phyloP scores from a whole-genome alignment of 2,329 filamentous ascomycete genomes.

The Ophiostoma fasciatum region DNA sequence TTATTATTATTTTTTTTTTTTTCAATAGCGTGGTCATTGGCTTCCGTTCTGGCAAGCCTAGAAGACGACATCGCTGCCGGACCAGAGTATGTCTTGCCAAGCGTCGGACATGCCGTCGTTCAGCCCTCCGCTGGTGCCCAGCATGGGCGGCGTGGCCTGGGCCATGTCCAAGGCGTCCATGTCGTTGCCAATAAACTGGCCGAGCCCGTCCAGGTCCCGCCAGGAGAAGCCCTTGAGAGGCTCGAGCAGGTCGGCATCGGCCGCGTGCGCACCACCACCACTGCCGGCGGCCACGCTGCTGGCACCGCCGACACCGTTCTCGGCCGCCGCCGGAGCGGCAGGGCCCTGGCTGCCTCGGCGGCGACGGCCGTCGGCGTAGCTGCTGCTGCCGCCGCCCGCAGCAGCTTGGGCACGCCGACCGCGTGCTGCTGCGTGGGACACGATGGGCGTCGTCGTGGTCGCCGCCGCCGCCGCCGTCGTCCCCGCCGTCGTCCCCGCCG shows the following conservation, averaged over 20 bases:
- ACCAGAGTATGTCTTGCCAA: conserved; percentile 8
- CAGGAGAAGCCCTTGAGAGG: conserved; percentile 6
- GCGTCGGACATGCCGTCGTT: conserved; percentile 5
- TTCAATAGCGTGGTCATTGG: too few relatives aligned
- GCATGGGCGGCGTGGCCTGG: conserved; percentile 1
- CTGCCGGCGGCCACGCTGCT: too few relatives aligned
- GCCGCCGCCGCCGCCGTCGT: not conserved
- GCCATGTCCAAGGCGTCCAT: conserved; percentile 6
- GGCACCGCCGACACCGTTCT: not conserved
- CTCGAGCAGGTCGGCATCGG: not conserved
- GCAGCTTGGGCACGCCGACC: too few relatives aligned
- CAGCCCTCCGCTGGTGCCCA: too few relatives aligned
- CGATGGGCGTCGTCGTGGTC: not conserved
- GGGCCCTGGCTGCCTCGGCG: too few relatives aligned
- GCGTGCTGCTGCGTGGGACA: too few relatives aligned
- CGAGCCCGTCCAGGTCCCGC: conserved; percentile 6
- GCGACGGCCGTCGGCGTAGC: too few relatives aligned
- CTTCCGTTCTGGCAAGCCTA: too few relatives aligned
- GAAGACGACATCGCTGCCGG: conserved; percentile 5
- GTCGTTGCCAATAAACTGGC: conserved; percentile 7
- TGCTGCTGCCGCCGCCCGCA: too few relatives aligned
- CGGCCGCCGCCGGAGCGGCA: too few relatives aligned
- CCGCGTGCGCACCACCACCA: too few relatives aligned
- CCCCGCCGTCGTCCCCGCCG: not conserved
- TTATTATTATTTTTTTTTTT: too few relatives aligned